These are phyloP conservation scores for Boehmeria nivea DNA, from an alignment of 306 rosid species.

Conservation along the genomic window DNA sequence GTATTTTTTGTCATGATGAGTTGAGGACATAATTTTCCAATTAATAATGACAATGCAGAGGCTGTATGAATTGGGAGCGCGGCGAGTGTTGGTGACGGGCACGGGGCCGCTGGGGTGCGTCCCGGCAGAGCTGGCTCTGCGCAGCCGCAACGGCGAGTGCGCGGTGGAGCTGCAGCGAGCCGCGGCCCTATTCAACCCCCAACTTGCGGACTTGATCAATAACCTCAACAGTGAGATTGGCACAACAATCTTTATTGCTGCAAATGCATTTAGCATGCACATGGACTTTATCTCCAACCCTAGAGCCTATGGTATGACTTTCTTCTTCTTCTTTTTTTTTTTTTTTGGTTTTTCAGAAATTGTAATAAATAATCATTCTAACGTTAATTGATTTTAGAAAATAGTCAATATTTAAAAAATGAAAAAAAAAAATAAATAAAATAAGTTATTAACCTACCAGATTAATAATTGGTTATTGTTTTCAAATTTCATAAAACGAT, in stretches of 20 bases:
- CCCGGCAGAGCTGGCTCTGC: constrained; percentile 60
- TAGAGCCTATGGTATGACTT: constrained; percentile 42
- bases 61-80: constrained; percentile 50
- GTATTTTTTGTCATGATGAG: no score
- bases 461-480: no score
- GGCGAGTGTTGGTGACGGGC: constrained; percentile 61
- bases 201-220: constrained; percentile 36
- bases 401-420: no score
- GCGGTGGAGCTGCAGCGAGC: constrained; percentile 58
- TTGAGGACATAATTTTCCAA: no score
- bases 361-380: no score
- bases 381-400: no score
- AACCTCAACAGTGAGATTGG: constrained; percentile 45
- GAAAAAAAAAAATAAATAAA: no score
- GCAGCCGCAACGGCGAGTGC: constrained; percentile 48
- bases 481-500: no score
- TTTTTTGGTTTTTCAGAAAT: background rate
- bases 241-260: constrained; percentile 41
- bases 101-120: constrained; percentile 80
- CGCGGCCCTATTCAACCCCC: constrained; percentile 59
- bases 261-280: constrained; percentile 51
- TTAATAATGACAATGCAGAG: constrained; percentile 32
- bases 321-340: background rate
- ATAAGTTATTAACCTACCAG: no score
- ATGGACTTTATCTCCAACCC: constrained; percentile 62